Evolutionary conservation across 805 yeast species (phyloP).

Genomic region (Cyberlindnera lachancei): DNA sequence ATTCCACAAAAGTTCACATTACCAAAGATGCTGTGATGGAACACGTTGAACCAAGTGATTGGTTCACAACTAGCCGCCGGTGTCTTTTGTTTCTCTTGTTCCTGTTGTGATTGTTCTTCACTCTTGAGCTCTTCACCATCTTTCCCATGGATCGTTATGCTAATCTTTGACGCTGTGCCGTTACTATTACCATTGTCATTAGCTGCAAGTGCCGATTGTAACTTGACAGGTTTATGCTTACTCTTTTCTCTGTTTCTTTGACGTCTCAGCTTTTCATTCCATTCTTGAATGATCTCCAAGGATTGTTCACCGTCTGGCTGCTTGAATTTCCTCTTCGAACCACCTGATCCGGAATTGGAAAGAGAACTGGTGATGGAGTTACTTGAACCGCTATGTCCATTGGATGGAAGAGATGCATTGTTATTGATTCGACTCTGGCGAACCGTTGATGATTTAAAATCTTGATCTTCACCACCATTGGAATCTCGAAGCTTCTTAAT

Average conservation of each 20-base stretch:
- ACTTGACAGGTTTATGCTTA: constrained; percentile 2
- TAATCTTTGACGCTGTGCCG: too few relatives aligned
- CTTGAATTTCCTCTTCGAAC: not conserved
- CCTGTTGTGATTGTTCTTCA: not conserved
- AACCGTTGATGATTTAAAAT: not conserved
- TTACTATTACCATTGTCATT: constrained; percentile 1
- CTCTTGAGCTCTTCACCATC: too few relatives aligned
- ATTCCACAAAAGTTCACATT: constrained; percentile 28
- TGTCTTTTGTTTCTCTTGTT: too few relatives aligned
- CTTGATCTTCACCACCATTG: not conserved
- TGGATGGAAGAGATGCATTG: not conserved
- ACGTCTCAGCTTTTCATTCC: constrained; percentile 3
- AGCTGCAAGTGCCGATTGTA: constrained; percentile 3
- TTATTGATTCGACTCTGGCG: constrained; percentile 1
- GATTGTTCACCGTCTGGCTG: not conserved
- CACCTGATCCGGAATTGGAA: too few relatives aligned
- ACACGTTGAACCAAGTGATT: constrained; percentile 45
- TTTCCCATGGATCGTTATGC: too few relatives aligned
- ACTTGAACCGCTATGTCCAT: too few relatives aligned
- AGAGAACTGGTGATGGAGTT: too few relatives aligned
- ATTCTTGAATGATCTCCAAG: constrained; percentile 2
- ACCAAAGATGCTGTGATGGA: constrained; percentile 44
- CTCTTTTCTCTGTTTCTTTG: not conserved
- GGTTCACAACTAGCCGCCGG: too few relatives aligned
- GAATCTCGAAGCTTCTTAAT: constrained; percentile 1